Conservation (phyloP, 495 filamentous ascomycete species). For the Podospora sp. region DNA sequence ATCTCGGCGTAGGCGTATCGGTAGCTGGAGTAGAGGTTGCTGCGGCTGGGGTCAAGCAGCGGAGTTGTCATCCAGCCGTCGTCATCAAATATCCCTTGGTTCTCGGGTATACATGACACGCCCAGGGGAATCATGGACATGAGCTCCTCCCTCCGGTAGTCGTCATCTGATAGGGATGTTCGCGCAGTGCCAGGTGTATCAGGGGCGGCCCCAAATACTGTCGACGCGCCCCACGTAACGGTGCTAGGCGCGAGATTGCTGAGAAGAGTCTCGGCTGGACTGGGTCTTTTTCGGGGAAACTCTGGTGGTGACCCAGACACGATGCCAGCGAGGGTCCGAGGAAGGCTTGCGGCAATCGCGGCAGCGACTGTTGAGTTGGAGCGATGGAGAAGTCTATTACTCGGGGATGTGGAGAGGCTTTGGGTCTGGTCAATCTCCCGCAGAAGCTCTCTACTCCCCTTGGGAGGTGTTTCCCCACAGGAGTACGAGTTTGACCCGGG, state of each 20-base stretch:
- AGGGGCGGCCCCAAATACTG: conserved; percentile 54
- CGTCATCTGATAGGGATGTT: conserved; percentile 52
- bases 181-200: conserved; percentile 46
- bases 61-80: conserved; percentile 69
- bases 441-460: conserved; percentile 36
- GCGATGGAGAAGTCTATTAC: conserved; percentile 52
- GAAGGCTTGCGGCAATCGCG: conserved; percentile 68
- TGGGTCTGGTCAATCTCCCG: conserved; percentile 48
- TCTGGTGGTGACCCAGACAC: conserved; percentile 74
- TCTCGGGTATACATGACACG: conserved; percentile 69
- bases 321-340: conserved; percentile 70
- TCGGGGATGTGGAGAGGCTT: conserved; percentile 74
- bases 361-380: conserved; percentile 63
- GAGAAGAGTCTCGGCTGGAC: conserved; percentile 67
- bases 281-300: conserved; percentile 62
- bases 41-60: conserved; percentile 67
- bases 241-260: conserved; percentile 60
- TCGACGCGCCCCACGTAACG: conserved; percentile 68
- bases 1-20: conserved; percentile 80
- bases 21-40: conserved; percentile 67
- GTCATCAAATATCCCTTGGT: conserved; percentile 75
- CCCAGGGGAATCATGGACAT: conserved; percentile 46
- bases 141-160: conserved; percentile 43
- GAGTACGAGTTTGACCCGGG: conserved; percentile 57
- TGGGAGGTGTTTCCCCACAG: conserved; percentile 70